These are phyloP conservation scores for Blakeslea trispora DNA, from an alignment of 371 early-diverging fungal genomes.

Conservation along the genomic window DNA sequence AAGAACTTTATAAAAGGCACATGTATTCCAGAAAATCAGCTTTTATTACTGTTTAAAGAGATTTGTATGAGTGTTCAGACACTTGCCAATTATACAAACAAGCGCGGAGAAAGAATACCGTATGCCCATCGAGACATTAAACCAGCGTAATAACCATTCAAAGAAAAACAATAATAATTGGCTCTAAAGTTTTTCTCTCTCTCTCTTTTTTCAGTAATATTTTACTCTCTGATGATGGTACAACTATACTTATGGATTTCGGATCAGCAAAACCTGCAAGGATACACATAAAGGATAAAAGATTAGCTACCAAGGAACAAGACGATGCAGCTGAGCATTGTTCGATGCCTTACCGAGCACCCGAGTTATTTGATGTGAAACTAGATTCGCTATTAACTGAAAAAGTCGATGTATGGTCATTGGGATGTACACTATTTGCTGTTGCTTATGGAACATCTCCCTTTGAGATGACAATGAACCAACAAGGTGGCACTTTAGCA, in stretches of 20 bases:
- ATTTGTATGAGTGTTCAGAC: slow-evolving; percentile 64
- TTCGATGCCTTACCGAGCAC: slow-evolving; percentile 80
- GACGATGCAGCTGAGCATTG: slow-evolving; percentile 77
- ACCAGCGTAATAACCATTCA: slow-evolving; percentile 55
- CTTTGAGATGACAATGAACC: slow-evolving; percentile 69
- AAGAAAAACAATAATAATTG: no score
- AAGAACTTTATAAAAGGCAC: slow-evolving; percentile 42
- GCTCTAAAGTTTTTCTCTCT: not conserved
- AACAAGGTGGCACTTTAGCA: slow-evolving; percentile 74
- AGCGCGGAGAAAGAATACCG: slow-evolving; percentile 46
- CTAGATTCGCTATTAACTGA: slow-evolving; percentile 61
- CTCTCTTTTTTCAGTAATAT: slow-evolving; percentile 49
- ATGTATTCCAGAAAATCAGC: slow-evolving; percentile 57
- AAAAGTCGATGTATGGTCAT: slow-evolving; percentile 81
- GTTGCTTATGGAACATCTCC: slow-evolving; percentile 77
- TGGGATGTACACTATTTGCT: slow-evolving; percentile 76
- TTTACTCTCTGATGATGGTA: slow-evolving; percentile 64
- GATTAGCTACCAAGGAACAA: slow-evolving; percentile 69
- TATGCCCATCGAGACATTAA: slow-evolving; percentile 84
- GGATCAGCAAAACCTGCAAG: slow-evolving; percentile 70
- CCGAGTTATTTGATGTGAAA: slow-evolving; percentile 83
- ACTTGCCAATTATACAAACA: slow-evolving; percentile 57
- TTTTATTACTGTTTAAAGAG: slow-evolving; percentile 60
- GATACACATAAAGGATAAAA: slow-evolving; percentile 57
- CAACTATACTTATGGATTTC: slow-evolving; percentile 79